Evolutionary conservation across 495 filamentous ascomycete genomes (phyloP).

Genomic region (Aspergillus olivimuriae): DNA sequence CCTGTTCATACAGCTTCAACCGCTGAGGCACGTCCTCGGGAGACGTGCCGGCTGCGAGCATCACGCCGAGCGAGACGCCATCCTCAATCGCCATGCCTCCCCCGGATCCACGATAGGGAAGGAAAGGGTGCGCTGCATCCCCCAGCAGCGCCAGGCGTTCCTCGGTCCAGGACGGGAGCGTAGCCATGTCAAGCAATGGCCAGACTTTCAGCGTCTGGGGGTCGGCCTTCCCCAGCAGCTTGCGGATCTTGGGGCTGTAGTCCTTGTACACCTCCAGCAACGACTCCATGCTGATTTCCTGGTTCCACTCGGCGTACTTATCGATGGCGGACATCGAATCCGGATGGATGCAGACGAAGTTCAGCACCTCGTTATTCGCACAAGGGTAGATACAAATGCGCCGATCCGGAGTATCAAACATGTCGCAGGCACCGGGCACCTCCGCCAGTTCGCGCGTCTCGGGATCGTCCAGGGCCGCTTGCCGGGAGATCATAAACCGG

Average conservation of each 20-base stretch:
- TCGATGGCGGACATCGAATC: slow-evolving; percentile 31
- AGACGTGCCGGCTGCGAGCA: slow-evolving; percentile 39
- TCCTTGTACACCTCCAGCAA: slow-evolving; percentile 45
- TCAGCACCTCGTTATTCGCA: slow-evolving; percentile 46
- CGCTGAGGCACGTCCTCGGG: slow-evolving; percentile 41
- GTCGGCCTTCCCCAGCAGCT: slow-evolving; percentile 43
- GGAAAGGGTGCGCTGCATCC: slow-evolving; percentile 59
- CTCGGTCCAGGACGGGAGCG: slow-evolving; percentile 47
- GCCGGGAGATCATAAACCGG: slow-evolving; percentile 49
- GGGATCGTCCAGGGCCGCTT: slow-evolving; percentile 39
- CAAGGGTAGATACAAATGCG: slow-evolving; percentile 57
- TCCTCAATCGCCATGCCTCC: slow-evolving; percentile 57
- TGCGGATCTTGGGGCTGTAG: slow-evolving; percentile 41
- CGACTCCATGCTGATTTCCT: slow-evolving; percentile 35
- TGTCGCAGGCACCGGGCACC: slow-evolving; percentile 33
- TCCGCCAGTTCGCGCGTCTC: slow-evolving; percentile 35
- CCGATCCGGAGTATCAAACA: slow-evolving; percentile 46
- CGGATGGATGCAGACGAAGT: slow-evolving; percentile 57
- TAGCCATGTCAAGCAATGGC: slow-evolving; percentile 53
- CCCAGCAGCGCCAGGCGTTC: slow-evolving; percentile 48
- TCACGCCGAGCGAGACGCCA: slow-evolving; percentile 47
- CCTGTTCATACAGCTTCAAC: slow-evolving; percentile 51
- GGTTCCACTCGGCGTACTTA: slow-evolving; percentile 34
- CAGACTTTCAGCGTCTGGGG: slow-evolving; percentile 47
- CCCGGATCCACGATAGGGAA: slow-evolving; percentile 50